Conservation (phyloP, 805 yeast species). For the Starmerella geochares region DNA sequence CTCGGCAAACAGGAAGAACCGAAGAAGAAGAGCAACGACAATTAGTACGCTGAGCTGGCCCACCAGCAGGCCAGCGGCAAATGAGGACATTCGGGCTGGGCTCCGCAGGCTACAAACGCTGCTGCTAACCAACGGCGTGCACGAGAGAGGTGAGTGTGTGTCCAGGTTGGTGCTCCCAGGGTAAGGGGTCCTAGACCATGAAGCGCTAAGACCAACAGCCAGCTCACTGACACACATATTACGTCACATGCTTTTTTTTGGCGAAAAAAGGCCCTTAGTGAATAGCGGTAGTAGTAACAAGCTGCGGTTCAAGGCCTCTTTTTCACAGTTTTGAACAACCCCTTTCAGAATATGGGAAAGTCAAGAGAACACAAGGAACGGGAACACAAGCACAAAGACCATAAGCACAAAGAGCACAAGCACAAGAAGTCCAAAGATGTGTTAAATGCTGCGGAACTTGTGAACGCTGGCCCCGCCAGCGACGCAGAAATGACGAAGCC, state of each 20-base stretch:
- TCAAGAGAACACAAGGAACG: neutral
- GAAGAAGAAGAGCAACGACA: conserved; percentile 32
- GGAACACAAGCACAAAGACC: neutral
- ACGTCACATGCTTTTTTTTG: neutral
- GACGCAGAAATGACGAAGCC: neutral
- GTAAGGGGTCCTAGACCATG: no score
- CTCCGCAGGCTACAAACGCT: neutral
- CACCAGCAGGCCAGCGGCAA: conserved; percentile 32
- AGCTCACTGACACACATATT: neutral
- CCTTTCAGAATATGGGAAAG: neutral
- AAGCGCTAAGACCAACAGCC: no score
- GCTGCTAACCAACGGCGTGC: neutral
- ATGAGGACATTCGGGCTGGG: conserved; percentile 23
- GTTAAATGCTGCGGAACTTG: neutral
- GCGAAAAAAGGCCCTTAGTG: neutral
- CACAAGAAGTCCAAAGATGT: neutral
- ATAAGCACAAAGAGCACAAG: neutral
- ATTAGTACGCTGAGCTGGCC: conserved; percentile 37
- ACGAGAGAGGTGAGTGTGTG: no score
- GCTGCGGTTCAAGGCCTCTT: no score
- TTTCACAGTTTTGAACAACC: no score
- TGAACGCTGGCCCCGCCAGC: neutral
- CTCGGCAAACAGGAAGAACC: conserved; percentile 37
- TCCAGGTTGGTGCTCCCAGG: neutral
- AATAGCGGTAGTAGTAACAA: neutral